phyloP scores from a whole-genome alignment of 257 asterid species.

The Cordia subcordata region DNA sequence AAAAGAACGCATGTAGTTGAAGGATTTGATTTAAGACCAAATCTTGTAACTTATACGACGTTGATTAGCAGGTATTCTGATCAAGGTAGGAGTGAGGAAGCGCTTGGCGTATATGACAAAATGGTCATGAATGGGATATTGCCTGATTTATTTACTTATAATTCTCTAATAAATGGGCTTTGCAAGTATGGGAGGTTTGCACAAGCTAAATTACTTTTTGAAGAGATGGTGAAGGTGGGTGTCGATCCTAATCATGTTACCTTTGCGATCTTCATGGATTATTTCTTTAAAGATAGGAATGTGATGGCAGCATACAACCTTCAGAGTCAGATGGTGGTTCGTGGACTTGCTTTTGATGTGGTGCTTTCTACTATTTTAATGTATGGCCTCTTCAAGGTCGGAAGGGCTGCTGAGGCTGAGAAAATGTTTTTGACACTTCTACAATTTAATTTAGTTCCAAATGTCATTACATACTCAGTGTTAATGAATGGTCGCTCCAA shows the following conservation, averaged over 20 bases:
- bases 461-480: constrained; percentile 57
- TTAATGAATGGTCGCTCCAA: constrained; percentile 63
- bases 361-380: constrained; percentile 64
- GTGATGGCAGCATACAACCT: constrained; percentile 54
- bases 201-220: constrained; percentile 54
- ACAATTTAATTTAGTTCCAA: constrained; percentile 47
- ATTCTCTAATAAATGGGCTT: constrained; percentile 53
- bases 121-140: constrained; percentile 54
- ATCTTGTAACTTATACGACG: constrained; percentile 49
- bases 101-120: constrained; percentile 44
- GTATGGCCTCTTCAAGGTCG: constrained; percentile 72
- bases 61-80: constrained; percentile 44
- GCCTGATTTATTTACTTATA: constrained; percentile 70
- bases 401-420: constrained; percentile 61
- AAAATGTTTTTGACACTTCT: constrained; percentile 42
- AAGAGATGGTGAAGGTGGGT: constrained; percentile 51
- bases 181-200: constrained; percentile 50
- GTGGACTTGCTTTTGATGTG: constrained; percentile 68
- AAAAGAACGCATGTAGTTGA: constrained; percentile 16
- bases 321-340: constrained; percentile 78
- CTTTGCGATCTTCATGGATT: constrained; percentile 55
- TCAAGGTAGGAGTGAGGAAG: constrained; percentile 43
- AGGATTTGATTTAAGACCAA: constrained; percentile 27
- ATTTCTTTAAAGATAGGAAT: constrained; percentile 42
- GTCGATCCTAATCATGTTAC: constrained; percentile 77